Base-by-base conservation (phyloP, 2,329 filamentous ascomycete species). In the Sordariomycetes sp. region DNA sequence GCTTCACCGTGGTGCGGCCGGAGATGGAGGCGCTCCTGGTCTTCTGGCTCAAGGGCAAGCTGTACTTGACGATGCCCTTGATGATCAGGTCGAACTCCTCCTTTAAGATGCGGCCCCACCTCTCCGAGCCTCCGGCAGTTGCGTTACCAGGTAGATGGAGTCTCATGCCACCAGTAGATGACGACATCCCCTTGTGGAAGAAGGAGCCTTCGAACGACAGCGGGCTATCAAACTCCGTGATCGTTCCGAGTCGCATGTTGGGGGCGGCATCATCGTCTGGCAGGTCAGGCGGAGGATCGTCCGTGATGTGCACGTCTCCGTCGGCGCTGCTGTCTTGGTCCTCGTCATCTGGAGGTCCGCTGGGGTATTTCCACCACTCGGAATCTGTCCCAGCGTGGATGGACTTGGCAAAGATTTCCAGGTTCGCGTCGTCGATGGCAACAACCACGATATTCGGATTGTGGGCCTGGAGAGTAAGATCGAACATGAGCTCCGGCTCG, bases 361-460 rank as follows among this genome's bases (percentile, higher is more conserved):
- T 62, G 50, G 67, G 67, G 43, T 68, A 68, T 22, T 76, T 74
- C 78, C 80, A 80, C 81, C 82, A 84, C 66, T 83, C 78, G 28
- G 76, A 80, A 64, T 85, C 82, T 8, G 78, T 80, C n/a, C 89
- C 89, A 14, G 93, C 88, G 68, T 93, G 89, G 60, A 89, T 90
- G 60, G 91, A 97, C 72, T 95, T 96, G 34, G 94, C 94, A 71
- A 97, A 97, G 35, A 99, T 82, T 66, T 95, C 91, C 59, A 97
- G 79, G 68, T 97, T 91, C 67, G 95, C 87, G 53, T 92, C 86
- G 62, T 89, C 86, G 43, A 99, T 84, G 2, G 88, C 88, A 50
- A 99, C 88, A 1, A 90, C 85, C 46, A 97, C 88, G 48, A 97
- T 85, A 65, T 97, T 99, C 1, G 93, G 92, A 68, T 99, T 99